These are phyloP conservation scores for Suhomyces prunicola DNA, from an alignment of 805 yeast species.

Conservation along the genomic window DNA sequence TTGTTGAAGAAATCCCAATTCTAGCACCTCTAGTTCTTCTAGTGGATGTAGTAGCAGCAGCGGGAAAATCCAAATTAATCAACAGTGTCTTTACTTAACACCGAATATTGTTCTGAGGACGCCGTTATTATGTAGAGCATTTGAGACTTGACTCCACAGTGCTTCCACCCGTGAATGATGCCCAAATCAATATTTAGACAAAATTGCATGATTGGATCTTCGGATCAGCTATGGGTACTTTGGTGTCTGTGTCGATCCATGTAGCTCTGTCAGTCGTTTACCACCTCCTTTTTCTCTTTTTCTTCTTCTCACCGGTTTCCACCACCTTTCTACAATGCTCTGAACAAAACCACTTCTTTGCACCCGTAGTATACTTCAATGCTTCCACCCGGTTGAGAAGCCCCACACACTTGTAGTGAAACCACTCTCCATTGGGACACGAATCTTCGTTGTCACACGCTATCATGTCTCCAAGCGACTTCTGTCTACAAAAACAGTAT, in stretches of 20 bases:
- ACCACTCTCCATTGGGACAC: slow-evolving; percentile 47
- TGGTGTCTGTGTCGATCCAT: background rate
- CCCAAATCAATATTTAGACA: too few species aligned
- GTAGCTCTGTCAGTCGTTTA: too few species aligned
- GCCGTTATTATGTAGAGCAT: too few species aligned
- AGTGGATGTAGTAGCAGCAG: too few species aligned
- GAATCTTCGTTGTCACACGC: slow-evolving; percentile 27
- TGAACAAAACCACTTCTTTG: slow-evolving; percentile 40
- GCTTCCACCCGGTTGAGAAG: slow-evolving; percentile 37
- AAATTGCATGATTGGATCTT: too few species aligned
- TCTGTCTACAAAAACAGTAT: slow-evolving; percentile 26
- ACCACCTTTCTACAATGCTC: slow-evolving; percentile 23
- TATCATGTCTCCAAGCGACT: slow-evolving; percentile 29
- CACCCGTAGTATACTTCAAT: slow-evolving; percentile 30
- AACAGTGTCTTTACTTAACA: too few species aligned
- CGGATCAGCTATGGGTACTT: too few species aligned
- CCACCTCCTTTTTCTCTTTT: slow-evolving; percentile 3
- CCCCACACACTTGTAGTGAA: slow-evolving; percentile 45
- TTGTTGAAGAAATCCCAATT: background rate
- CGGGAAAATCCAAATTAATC: too few species aligned
- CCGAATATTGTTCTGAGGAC: too few species aligned
- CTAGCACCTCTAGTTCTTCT: background rate
- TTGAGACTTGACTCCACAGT: too few species aligned
- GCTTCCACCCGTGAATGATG: too few species aligned
- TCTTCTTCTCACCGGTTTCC: slow-evolving; percentile 6